These are phyloP conservation scores for Fistulifera pelliculosa DNA, from an alignment of 108 stramenopile species.

Conservation along the genomic window DNA sequence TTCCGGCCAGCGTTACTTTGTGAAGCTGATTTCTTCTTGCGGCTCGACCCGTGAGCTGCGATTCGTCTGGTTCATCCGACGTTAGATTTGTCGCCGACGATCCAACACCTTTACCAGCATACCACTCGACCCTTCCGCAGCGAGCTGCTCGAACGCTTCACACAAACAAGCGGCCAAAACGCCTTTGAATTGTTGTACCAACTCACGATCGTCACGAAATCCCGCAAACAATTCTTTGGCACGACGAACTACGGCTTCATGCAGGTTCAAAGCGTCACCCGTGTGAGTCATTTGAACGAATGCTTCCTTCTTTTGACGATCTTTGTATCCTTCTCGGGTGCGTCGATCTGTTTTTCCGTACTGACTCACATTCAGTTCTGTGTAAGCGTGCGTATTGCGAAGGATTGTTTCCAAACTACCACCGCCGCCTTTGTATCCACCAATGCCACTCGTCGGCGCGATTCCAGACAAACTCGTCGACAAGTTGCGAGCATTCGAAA, in stretches of 20 bases:
- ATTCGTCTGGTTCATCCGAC: too few relatives aligned
- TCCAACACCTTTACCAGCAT: slow-evolving; percentile 16
- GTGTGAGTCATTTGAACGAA: slow-evolving; percentile 71
- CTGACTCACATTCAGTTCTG: slow-evolving; percentile 80
- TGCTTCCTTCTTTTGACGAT: slow-evolving; percentile 76
- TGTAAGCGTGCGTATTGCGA: slow-evolving; percentile 75
- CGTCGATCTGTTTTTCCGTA: slow-evolving; percentile 80
- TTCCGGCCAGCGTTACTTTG: slow-evolving; percentile 69
- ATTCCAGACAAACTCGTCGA: slow-evolving; percentile 66
- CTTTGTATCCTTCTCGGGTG: slow-evolving; percentile 85
- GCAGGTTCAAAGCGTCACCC: slow-evolving; percentile 72
- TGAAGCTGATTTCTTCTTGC: slow-evolving; percentile 69
- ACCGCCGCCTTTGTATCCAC: slow-evolving; percentile 39
- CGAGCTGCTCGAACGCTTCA: slow-evolving; percentile 77
- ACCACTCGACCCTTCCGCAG: slow-evolving; percentile 47
- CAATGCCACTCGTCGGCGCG: slow-evolving; percentile 51
- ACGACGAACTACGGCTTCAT: slow-evolving; percentile 76
- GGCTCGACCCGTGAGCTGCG: slow-evolving; percentile 30
- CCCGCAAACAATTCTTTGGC: slow-evolving; percentile 84
- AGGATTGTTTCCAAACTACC: slow-evolving; percentile 54
- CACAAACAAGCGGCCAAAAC: slow-evolving; percentile 64
- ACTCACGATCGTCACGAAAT: slow-evolving; percentile 87
- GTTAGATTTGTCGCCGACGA: too few relatives aligned
- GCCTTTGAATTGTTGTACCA: slow-evolving; percentile 71
- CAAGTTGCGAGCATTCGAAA: slow-evolving; percentile 74